Evolutionary conservation across 1,139 yeast species (phyloP).

Genomic region (Zygotorulaspora mrakii): DNA sequence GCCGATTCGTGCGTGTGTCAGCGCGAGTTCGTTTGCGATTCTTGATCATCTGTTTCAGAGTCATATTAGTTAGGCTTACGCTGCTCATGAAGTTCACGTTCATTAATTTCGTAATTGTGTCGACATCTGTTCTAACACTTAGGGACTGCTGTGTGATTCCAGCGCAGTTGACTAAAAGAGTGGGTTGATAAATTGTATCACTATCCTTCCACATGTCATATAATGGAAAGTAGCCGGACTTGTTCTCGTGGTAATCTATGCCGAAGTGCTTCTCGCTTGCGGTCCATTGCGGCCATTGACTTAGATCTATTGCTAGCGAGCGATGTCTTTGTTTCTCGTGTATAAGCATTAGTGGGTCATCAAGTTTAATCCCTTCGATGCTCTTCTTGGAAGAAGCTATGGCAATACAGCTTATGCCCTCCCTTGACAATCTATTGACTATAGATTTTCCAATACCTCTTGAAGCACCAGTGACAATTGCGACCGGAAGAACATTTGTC

Average conservation of each 20-base stretch:
- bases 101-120: constrained; percentile 48
- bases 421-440: constrained; percentile 51
- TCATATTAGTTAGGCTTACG: constrained; percentile 52
- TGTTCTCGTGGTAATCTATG: constrained; percentile 16
- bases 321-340: constrained; percentile 44
- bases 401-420: constrained; percentile 62
- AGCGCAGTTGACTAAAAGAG: constrained; percentile 66
- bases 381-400: constrained; percentile 50
- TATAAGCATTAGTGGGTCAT: constrained; percentile 13
- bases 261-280: constrained; percentile 7
- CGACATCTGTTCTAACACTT: constrained; percentile 44
- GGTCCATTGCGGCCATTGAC: constrained; percentile 33
- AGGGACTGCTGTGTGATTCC: constrained; percentile 68
- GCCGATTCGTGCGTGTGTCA: too few relatives aligned
- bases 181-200: constrained; percentile 16
- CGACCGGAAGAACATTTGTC: constrained; percentile 33
- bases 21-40: constrained; percentile 20
- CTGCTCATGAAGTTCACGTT: constrained; percentile 65
- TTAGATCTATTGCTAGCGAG: constrained; percentile 51
- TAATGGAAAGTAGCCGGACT: constrained; percentile 6
- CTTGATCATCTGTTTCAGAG: constrained; percentile 49
- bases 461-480: constrained; percentile 81
- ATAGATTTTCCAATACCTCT: constrained; percentile 76
- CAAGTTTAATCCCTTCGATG: constrained; percentile 14
- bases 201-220: constrained; percentile 12